Base-by-base conservation (phyloP, 2,329 filamentous ascomycete genomes). In the Neurospora crassa region DNA sequence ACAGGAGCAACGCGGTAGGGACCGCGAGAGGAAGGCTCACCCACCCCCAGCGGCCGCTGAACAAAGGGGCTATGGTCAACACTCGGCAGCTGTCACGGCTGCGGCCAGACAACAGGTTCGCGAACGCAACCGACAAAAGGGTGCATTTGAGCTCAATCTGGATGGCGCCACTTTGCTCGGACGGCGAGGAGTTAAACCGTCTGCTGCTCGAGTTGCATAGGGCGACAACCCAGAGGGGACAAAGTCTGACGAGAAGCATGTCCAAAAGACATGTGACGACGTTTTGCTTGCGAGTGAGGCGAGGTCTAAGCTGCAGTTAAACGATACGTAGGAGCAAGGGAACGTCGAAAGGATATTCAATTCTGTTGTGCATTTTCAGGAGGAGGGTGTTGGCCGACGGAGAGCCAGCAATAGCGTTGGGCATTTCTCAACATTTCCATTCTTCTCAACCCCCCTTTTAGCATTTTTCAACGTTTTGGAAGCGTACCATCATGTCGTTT, bases 151-250 rank as follows among this genome's bases (percentile, higher is more conserved):
- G 81, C 87, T 99, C 67, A 97, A 90, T 78, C 83, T 99, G 45
- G 93, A 97, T 75, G 96, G 96, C 71, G 92, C 96, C 1, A 98
- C 94, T 1, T 82, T 99, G 69, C 84, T 99, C 5, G 94, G 94
- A 41, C 89, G 94, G 76, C 83, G 89, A 72, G 84, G 83, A 29
- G 84, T 86, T 76, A 88, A 89, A 76, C 53, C 53, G 29, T 63
- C 53, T 67, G 80, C 84, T 34, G 82, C 84, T 72, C 83, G 79
- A 41, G 82, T 82, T 67, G 82, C 77, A 70, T 81, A 75, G 77
- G 70, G 70, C 40, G 47, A 41, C 12, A 34, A 40, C 8, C 11
- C 20, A 40, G 40, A 59, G 53, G 53, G 14, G 53, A 59, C 53
- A 59, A 59, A 59, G 53, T 24, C 53, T 18, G 53, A 29, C 53